Percentiles rank a stretch among this genome's conserved stretches.
These are phyloP conservation scores for Termitomyces titanicus DNA, from an alignment of 768 basidiomycete species.

Conservation along the genomic window DNA sequence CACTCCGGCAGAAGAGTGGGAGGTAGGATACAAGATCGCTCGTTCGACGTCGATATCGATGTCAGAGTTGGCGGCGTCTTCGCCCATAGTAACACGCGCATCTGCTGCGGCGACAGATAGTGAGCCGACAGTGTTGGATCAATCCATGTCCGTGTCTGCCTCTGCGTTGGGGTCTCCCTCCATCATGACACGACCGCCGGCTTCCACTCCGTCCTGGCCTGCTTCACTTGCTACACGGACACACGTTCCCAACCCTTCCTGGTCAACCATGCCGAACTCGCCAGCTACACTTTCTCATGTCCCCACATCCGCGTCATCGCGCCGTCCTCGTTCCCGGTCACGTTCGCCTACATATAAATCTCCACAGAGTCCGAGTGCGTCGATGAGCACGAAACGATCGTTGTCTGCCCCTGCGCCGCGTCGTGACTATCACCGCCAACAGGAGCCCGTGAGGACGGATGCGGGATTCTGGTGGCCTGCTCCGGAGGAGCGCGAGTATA, in stretches of 20 bases:
- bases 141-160: no score
- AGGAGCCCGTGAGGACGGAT: neutral
- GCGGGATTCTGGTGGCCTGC: constrained; percentile 1
- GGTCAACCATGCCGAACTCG: neutral
- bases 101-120: neutral
- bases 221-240: neutral
- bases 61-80: neutral
- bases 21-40: no score
- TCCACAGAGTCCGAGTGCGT: neutral
- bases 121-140: neutral
- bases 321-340: neutral
- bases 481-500: neutral
- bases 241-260: neutral
- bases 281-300: neutral
- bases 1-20: neutral
- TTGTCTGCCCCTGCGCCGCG: neutral
- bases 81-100: neutral
- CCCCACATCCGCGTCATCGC: neutral
- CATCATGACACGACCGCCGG: neutral
- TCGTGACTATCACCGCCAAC: neutral
- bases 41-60: neutral
- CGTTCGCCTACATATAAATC: neutral
- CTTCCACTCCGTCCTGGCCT: neutral
- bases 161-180: neutral
- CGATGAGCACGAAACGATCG: neutral